Conservation (phyloP, 2,329 filamentous ascomycete species). For the Claviceps pusilla region DNA sequence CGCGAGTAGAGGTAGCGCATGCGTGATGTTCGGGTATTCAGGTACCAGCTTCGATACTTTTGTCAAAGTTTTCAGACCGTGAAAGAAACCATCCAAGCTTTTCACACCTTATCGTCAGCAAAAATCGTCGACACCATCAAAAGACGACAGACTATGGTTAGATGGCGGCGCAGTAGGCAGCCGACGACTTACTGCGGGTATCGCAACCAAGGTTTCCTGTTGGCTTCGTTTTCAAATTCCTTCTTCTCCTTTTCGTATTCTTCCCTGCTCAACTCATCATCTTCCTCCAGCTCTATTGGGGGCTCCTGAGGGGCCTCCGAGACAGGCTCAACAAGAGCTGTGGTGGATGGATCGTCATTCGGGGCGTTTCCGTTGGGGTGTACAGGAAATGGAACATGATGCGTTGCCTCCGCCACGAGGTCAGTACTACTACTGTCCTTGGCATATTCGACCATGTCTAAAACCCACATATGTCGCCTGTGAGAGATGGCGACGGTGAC, state of each 20-base stretch:
- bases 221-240: constrained; percentile 15
- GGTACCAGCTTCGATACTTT: constrained; percentile 46
- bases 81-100: constrained; percentile 69
- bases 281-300: constrained; percentile 11
- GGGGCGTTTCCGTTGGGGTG: neutral
- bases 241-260: constrained; percentile 17
- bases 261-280: constrained; percentile 11
- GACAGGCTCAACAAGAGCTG: neutral
- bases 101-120: neutral
- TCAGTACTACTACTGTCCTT: neutral
- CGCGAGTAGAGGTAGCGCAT: constrained; percentile 18
- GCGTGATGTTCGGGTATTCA: constrained; percentile 50
- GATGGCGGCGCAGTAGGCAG: neutral
- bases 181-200: constrained; percentile 21
- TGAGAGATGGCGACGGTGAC: constrained; percentile 28
- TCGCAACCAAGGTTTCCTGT: constrained; percentile 25
- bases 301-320: neutral
- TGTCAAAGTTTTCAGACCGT: constrained; percentile 59
- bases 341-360: neutral
- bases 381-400: neutral
- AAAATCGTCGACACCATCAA: neutral
- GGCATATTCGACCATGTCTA: constrained; percentile 2
- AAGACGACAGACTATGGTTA: neutral
- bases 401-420: neutral
- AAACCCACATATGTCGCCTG: constrained; percentile 11